phyloP scores from a whole-genome alignment of 2,329 filamentous ascomycete species.

The Akanthomyces uredinophilus region DNA sequence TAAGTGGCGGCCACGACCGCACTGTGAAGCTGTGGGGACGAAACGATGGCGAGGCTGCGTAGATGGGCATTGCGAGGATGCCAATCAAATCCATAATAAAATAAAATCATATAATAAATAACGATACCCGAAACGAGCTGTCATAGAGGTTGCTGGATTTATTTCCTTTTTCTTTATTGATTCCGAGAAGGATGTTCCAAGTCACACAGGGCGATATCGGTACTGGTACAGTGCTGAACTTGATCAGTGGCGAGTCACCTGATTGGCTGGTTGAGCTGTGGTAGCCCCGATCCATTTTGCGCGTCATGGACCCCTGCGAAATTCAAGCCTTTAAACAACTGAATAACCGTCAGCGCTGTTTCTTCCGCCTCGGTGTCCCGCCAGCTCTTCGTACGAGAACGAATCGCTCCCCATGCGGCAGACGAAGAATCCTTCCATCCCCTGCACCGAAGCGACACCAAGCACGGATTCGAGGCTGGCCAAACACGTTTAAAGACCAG shows the following conservation, averaged over 20 bases:
- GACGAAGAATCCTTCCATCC: not conserved
- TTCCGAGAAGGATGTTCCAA: not conserved
- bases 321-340: constrained; percentile 2
- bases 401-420: constrained; percentile 5
- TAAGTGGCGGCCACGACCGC: constrained; percentile 87
- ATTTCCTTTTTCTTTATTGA: not conserved
- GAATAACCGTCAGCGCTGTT: not conserved
- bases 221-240: not conserved
- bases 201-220: not conserved
- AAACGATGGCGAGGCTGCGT: constrained; percentile 62
- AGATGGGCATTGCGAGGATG: constrained; percentile 6
- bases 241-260: constrained; percentile 2
- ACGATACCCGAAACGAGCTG: not conserved
- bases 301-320: constrained; percentile 13
- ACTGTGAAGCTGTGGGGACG: constrained; percentile 96
- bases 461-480: not conserved
- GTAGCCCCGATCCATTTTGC: constrained; percentile 1
- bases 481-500: not conserved
- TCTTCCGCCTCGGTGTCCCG: not conserved
- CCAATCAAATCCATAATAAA: not conserved
- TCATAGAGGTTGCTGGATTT: too few species aligned
- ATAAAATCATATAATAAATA: not conserved
- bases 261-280: constrained; percentile 11
- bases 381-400: not conserved
- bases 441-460: not conserved